These are phyloP conservation scores for Clitopilus hobsonii DNA, from an alignment of 768 basidiomycete genomes.

Conservation along the genomic window DNA sequence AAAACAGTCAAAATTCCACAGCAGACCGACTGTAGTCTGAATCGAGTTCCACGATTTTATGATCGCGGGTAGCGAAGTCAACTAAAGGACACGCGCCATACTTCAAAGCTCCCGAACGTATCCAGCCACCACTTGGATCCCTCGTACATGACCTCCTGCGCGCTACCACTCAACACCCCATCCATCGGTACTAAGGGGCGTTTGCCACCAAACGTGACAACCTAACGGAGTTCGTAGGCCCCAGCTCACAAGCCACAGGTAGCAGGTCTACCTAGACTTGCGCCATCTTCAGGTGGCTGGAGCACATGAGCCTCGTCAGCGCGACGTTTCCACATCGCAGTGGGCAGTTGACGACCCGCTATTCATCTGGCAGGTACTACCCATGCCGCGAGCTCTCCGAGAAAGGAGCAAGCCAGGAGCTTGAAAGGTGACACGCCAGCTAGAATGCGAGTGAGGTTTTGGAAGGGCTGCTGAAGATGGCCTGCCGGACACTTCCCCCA, in stretches of 20 bases:
- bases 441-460: not conserved
- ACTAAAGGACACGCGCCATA: constrained; percentile 57
- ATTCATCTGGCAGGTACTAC: not conserved
- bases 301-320: too few species aligned
- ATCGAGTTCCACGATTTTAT: constrained; percentile 43
- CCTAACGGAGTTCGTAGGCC: too few species aligned
- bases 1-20: constrained; percentile 19
- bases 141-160: not conserved
- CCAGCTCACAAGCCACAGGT: too few species aligned
- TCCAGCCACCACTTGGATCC: not conserved
- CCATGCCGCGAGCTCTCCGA: not conserved
- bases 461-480: not conserved
- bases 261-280: too few species aligned
- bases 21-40: constrained; percentile 61
- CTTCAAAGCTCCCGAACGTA: not conserved
- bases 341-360: not conserved
- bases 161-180: not conserved
- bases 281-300: too few species aligned
- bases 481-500: too few species aligned
- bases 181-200: not conserved
- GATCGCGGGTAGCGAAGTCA: constrained; percentile 60
- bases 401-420: too few species aligned
- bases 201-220: too few species aligned
- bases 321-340: too few species aligned
- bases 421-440: not conserved